These are phyloP conservation scores for Selenicereus undatus DNA, from an alignment of 148 eudicot species.

Conservation along the genomic window DNA sequence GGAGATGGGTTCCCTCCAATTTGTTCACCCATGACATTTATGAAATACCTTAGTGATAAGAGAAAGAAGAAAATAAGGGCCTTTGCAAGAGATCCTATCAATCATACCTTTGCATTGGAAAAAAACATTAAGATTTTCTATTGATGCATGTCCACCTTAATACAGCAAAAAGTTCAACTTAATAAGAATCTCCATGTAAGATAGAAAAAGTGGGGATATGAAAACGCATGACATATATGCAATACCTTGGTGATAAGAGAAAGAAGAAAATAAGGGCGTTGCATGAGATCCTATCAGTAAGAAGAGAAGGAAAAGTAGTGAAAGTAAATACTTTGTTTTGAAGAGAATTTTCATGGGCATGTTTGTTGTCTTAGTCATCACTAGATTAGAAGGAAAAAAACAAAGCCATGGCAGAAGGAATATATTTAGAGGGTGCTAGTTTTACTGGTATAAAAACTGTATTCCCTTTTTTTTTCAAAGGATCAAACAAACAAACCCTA, in stretches of 20 bases:
- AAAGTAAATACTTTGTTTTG: slow-evolving; percentile 9
- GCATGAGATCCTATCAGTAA: background rate
- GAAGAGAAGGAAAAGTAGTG: background rate
- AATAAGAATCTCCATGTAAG: background rate
- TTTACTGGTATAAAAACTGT: background rate
- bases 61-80: too few species aligned
- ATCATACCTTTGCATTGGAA: slow-evolving; percentile 9
- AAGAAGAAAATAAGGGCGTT: background rate
- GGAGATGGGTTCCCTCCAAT: too few species aligned
- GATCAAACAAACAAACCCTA: background rate
- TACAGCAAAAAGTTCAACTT: too few species aligned
- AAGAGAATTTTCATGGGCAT: slow-evolving; percentile 11
- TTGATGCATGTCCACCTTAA: background rate
- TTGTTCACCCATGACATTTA: too few species aligned
- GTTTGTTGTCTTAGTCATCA: slow-evolving; percentile 14
- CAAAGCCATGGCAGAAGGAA: background rate
- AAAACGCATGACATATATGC: background rate
- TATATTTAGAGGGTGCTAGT: background rate
- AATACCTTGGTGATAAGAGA: background rate
- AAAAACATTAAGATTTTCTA: background rate
- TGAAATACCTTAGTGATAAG: too few species aligned
- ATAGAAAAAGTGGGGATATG: background rate
- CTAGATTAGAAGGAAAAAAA: background rate
- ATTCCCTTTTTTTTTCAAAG: too few species aligned
- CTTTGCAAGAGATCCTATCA: too few species aligned